Percentiles rank a stretch among this genome's conserved stretches.
Conservation (phyloP, 1,284 basidiomycete genomes). For the Malassezia yamatoensis region DNA sequence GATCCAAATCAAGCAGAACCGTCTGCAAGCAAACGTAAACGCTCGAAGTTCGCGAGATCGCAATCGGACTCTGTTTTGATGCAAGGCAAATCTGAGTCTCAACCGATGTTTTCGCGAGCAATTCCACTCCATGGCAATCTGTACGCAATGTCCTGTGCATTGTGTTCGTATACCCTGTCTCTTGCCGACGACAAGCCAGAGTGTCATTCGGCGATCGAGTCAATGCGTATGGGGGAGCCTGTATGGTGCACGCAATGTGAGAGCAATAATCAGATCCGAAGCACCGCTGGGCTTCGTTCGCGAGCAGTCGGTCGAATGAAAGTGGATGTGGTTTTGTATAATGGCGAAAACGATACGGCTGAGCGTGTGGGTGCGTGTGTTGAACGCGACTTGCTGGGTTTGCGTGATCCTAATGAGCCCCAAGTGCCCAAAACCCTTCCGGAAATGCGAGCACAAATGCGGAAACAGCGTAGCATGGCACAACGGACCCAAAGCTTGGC, state of each 20-base stretch:
- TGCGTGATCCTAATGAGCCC: constrained; percentile 41
- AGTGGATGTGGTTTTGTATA: constrained; percentile 80
- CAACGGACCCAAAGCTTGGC: neutral
- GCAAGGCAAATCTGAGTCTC: constrained; percentile 15
- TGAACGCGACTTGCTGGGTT: constrained; percentile 41
- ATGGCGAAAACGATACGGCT: constrained; percentile 72
- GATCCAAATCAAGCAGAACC: constrained; percentile 14
- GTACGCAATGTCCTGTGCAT: constrained; percentile 66
- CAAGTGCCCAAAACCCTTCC: constrained; percentile 35
- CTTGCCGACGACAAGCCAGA: constrained; percentile 20
- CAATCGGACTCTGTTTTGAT: constrained; percentile 36
- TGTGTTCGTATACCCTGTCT: constrained; percentile 58
- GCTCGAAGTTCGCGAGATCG: constrained; percentile 17
- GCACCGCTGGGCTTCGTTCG: constrained; percentile 66
- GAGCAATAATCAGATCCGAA: constrained; percentile 60
- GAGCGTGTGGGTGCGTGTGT: constrained; percentile 58
- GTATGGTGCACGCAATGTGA: constrained; percentile 72
- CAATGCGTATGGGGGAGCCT: constrained; percentile 54
- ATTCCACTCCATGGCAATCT: constrained; percentile 85
- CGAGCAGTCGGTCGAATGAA: constrained; percentile 70
- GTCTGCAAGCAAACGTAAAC: constrained; percentile 3
- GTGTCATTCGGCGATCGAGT: constrained; percentile 25
- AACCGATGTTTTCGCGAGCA: constrained; percentile 56
- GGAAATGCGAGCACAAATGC: constrained; percentile 29
- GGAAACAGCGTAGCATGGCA: constrained; percentile 13